Evolutionary conservation across 306 rosid genomes (phyloP).

Genomic region (Cucurbita moschata): DNA sequence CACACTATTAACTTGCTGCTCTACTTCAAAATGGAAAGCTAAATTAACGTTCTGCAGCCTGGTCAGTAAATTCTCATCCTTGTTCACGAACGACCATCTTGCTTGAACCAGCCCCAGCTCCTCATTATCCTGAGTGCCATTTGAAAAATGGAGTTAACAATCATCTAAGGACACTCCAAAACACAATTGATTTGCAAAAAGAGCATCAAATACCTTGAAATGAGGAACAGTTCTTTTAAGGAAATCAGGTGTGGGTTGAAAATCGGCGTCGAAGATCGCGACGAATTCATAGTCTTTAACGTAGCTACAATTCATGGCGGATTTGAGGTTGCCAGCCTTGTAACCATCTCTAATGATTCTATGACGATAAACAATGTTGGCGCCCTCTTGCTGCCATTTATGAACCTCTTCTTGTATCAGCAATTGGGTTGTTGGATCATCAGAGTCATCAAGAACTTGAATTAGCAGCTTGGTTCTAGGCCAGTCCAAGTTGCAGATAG

Average conservation of each 20-base stretch:
- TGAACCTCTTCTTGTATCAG: slow-evolving; percentile 59
- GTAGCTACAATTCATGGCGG: slow-evolving; percentile 89
- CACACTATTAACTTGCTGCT: slow-evolving; percentile 67
- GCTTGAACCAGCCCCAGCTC: slow-evolving; percentile 84
- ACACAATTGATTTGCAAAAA: not conserved
- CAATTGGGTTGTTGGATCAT: slow-evolving; percentile 53
- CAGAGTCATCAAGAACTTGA: slow-evolving; percentile 87
- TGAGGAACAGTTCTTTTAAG: slow-evolving; percentile 70
- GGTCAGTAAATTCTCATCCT: slow-evolving; percentile 69
- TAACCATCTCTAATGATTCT: slow-evolving; percentile 72
- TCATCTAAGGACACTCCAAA: not conserved
- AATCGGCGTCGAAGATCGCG: slow-evolving; percentile 80
- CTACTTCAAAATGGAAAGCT: slow-evolving; percentile 74
- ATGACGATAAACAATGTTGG: slow-evolving; percentile 59
- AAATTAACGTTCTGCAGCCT: slow-evolving; percentile 81
- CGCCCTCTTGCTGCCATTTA: slow-evolving; percentile 78
- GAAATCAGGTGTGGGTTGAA: slow-evolving; percentile 79
- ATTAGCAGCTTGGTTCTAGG: slow-evolving; percentile 55
- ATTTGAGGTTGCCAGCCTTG: slow-evolving; percentile 86
- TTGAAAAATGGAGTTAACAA: not conserved
- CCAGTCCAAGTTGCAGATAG: slow-evolving; percentile 82
- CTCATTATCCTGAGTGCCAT: slow-evolving; percentile 43
- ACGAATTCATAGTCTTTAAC: slow-evolving; percentile 75
- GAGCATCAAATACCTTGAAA: slow-evolving; percentile 39
- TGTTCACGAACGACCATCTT: slow-evolving; percentile 93